Evolutionary conservation across 1,139 yeast genomes (phyloP).

Genomic region (Debaryomyces fabryi): DNA sequence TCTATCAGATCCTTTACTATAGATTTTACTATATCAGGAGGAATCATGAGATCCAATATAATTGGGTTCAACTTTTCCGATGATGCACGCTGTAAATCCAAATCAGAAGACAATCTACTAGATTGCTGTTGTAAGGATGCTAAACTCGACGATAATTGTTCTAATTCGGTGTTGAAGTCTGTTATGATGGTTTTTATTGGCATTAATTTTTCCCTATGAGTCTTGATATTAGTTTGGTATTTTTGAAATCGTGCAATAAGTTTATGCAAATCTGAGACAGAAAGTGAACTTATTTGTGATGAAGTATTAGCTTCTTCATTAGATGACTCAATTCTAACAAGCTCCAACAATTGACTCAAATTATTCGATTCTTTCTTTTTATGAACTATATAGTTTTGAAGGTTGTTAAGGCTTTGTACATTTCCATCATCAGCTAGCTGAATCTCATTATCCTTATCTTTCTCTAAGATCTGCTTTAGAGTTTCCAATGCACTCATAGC

Average conservation of each 20-base stretch:
- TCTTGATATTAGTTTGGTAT: slow-evolving; percentile 38
- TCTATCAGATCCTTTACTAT: slow-evolving; percentile 51
- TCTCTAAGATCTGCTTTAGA: slow-evolving; percentile 16
- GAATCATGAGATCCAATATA: slow-evolving; percentile 70
- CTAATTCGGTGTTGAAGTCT: slow-evolving; percentile 59
- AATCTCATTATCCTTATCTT: neutral
- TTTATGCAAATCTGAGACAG: slow-evolving; percentile 14
- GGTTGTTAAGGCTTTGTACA: slow-evolving; percentile 9
- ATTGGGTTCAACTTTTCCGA: slow-evolving; percentile 68
- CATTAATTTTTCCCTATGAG: slow-evolving; percentile 37
- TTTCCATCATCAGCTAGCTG: neutral
- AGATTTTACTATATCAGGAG: slow-evolving; percentile 64
- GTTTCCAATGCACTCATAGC: slow-evolving; percentile 19
- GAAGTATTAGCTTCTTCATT: slow-evolving; percentile 4
- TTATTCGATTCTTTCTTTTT: neutral
- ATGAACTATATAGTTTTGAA: slow-evolving; percentile 9
- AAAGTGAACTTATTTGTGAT: slow-evolving; percentile 10
- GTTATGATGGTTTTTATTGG: slow-evolving; percentile 46
- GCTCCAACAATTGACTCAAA: slow-evolving; percentile 17
- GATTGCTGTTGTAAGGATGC: slow-evolving; percentile 58
- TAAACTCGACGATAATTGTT: slow-evolving; percentile 62
- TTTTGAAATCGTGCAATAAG: slow-evolving; percentile 31
- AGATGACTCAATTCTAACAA: slow-evolving; percentile 20
- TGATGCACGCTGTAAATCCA: slow-evolving; percentile 55
- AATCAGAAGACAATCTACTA: slow-evolving; percentile 30